Evolutionary conservation across 768 basidiomycete species (phyloP).

Genomic region (Leccinum aurantiacum): DNA sequence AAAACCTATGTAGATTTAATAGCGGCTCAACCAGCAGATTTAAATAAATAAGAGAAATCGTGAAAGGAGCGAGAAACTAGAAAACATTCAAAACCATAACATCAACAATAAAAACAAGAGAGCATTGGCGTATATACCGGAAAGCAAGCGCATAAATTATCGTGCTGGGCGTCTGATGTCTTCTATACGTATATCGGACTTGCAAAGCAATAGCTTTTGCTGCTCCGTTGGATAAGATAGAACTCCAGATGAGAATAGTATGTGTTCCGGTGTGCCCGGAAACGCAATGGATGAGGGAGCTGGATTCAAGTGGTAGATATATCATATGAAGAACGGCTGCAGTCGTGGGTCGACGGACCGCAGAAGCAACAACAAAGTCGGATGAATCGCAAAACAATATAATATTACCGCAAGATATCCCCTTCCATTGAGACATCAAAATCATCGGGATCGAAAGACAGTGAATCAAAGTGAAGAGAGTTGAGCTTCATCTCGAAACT

Average conservation of each 20-base stretch:
- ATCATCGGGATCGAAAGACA: conserved; percentile 65
- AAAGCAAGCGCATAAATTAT: conserved; percentile 15
- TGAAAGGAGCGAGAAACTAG: neutral
- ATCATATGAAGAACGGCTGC: conserved; percentile 1
- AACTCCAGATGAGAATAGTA: neutral
- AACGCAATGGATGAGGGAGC: neutral
- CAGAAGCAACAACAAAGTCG: neutral
- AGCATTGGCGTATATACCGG: conserved; percentile 14
- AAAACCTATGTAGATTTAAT: neutral
- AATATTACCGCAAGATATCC: conserved; percentile 14
- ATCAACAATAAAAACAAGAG: conserved; percentile 15
- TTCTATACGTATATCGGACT: conserved; percentile 7
- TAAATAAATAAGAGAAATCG: conserved; percentile 2
- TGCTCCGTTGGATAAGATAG: neutral
- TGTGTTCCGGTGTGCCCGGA: conserved; percentile 3
- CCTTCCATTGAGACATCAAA: conserved; percentile 38
- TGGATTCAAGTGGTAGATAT: conserved; percentile 12
- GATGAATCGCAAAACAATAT: neutral
- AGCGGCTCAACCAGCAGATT: conserved; percentile 16
- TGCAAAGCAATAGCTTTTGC: conserved; percentile 2
- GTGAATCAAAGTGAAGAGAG: conserved; percentile 69
- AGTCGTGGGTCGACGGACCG: conserved; percentile 1
- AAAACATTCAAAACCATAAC: conserved; percentile 6
- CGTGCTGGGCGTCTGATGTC: conserved; percentile 9
- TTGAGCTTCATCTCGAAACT: conserved; percentile 68